Evolutionary conservation across 106 monocot genomes (phyloP), one percentile per base, ranked within the genome.

Genomic region (Dioscorea alata): DNA sequence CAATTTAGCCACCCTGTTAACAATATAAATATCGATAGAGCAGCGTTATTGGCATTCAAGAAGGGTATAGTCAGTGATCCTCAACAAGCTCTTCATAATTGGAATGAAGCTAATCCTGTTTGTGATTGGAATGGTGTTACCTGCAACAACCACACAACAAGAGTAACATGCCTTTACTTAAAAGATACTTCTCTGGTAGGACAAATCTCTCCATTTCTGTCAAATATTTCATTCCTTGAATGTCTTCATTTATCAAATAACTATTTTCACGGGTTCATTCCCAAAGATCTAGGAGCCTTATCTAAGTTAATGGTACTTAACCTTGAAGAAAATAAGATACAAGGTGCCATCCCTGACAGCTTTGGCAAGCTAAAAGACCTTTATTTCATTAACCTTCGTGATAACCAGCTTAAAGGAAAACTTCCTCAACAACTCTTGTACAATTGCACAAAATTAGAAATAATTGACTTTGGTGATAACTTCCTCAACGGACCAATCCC

Each of bases 191-290:
- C 53, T 48, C 68, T 76, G 35, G 49, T 32, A 72, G 71, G 81
- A 49, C 57, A 72, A 6, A 67, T 81, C 57, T 76, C 79, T 21
- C 79, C 69, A 50, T 73, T 69, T 70, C 68, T 81, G 8, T 61
- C 76, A 8, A 81, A 72, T 25, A 76, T 70, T 59, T 76, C 76
- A 25, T 49, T 4, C 50, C 72, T 76, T 6, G 16, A 50, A 13
- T 33, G 59, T 34, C 81, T 81, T 35, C 70, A 82, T 3, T 65
- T 82, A 57, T 77, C 82, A 18, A 42, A 74, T 17, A 82, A 82
- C 51, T 69, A 57, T 12, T 59, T 82, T 60, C 64, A 66, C 52
- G 82, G 82, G 10, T 13, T 53, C 14, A 54, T 53, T 10, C 68
- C 68, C 8, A 16, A 8, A 24, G 32, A 33, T 15, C 51, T 68